Evolutionary conservation across 2,329 filamentous ascomycete genomes (phyloP), one percentile per base, ranked within the genome.

Genomic region (Aspergillus tamarii): DNA sequence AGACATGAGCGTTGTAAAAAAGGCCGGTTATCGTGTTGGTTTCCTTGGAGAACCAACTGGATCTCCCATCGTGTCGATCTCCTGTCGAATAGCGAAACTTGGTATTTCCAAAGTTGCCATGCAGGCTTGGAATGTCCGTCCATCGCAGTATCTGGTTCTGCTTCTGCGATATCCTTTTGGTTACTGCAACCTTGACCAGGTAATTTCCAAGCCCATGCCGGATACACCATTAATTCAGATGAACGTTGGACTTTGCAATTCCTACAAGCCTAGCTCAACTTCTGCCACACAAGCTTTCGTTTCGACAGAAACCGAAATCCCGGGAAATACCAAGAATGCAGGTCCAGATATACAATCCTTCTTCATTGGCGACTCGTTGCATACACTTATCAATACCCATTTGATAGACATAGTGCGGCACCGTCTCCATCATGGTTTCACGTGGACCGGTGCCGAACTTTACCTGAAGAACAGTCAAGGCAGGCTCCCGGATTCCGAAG

Each of bases 61-160:
- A 63, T 81, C 85, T 3, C 66, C 82, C 59, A 85, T 85, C 64
- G 76, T 95, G 21, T 88, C 87, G 5, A 77, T 95, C 2, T 92
- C 93, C 0, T 85, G 91, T 34, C 88, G 87, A 4, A 85, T 91
- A 34, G 81, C 84, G 4, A 91, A 90, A 69, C 84, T 97, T 1
- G 88, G 86, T 0, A 86, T 97, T 14, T 90, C 91, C 0, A 84
- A 89, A 43, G 91, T 94, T 71, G 89, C 88, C 0, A 85, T 92
- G 76, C 84, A 90, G 71, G 91, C 93, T 1, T 97, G 93, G 93
- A 85, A 89, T 64, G 75, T 97, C 12, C 78, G 85, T 16, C 78
- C 83, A 0, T 77, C 82, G 0, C 89, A 93, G 39, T 94, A 94
- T 71, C 76, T 96, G 45, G 85, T 94, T 5, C 81, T 96, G 5